Evolutionary conservation across 1,284 basidiomycete species (phyloP), one percentile per base, ranked within the genome.

Genomic region (Ceratorhiza oryzae-sativae): DNA sequence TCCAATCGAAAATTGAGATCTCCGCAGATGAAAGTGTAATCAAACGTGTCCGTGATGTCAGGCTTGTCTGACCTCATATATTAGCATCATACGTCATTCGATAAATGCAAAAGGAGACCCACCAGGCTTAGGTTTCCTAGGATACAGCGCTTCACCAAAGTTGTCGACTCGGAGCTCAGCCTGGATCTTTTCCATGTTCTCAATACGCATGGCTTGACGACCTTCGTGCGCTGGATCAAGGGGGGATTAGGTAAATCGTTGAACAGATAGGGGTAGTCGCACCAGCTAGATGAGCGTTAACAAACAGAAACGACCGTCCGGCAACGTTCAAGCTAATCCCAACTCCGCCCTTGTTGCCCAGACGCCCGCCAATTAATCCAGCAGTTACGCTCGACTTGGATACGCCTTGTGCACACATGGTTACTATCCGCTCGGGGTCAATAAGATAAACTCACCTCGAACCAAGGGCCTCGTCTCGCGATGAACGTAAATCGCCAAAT

Each of bases 341-440:
- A 18, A 94, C 90, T 13, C 89, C 93, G 3, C 92, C 92, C 77
- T 94, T 94, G 78, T 95, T 95, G 1, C 93, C 93, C 1, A 95
- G 84, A 48, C 94, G 83, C 0, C 94, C 94, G 9, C 92, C 91
- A 42, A 95, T 90, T n/a, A 96, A 81, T 9, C 94, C 94, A 27
- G 92, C 86, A 9, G 93, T 91, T 1, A 96, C 94, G 13, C 88
- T 86, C 77, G 10, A 88, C 73, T 86, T 88, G 0, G 89, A 90
- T 5, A 83, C 86, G 9, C 89, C 89, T 90, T 65, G 9, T 68
- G 6, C 5, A 39, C 9, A 5, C 23, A 6, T 49, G 18, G 72
- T 2, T 34, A 39, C 6, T 9, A 27, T 30, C 20, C 36, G 27
- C n/a, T 13, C 30, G 1, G 18, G 4, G 10, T 41, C 27, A 39